Evolutionary conservation across 2,329 filamentous ascomycete species (phyloP).

Genomic region (Ascochyta fabae): DNA sequence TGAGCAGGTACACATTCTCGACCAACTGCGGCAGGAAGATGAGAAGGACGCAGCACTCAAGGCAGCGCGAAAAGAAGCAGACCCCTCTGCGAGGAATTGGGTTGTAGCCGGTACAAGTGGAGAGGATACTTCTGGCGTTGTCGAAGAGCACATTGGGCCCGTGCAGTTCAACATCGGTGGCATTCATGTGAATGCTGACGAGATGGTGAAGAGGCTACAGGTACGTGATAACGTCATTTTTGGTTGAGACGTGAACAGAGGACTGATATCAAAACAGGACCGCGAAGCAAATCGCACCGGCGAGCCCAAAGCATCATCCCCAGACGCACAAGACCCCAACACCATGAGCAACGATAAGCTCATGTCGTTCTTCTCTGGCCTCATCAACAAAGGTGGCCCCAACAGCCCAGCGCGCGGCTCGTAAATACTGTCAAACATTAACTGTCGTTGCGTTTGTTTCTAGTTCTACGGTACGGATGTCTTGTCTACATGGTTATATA

Average conservation of each 20-base stretch:
- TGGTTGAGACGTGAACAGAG: background rate
- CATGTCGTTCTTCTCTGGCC: conserved; percentile 49
- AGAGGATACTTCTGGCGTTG: conserved; percentile 46
- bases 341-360: conserved; percentile 50
- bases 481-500: conserved; percentile 23
- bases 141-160: conserved; percentile 76
- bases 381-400: conserved; percentile 44
- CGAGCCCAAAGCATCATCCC: conserved; percentile 36
- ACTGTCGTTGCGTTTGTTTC: background rate
- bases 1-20: conserved; percentile 76
- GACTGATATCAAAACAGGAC: conserved; percentile 37
- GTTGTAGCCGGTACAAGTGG: conserved; percentile 3
- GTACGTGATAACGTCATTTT: conserved; percentile 53
- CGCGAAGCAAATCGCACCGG: conserved; percentile 45
- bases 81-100: conserved; percentile 30
- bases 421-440: background rate
- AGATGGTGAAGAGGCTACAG: conserved; percentile 87
- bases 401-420: conserved; percentile 33
- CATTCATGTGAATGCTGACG: conserved; percentile 93
- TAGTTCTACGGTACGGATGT: conserved; percentile 10
- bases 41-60: conserved; percentile 59
- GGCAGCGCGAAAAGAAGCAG: conserved; percentile 45
- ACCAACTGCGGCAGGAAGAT: conserved; percentile 66
- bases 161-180: conserved; percentile 99
- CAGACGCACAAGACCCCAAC: conserved; percentile 34